Base-by-base conservation (phyloP, 2,329 filamentous ascomycete species). In the Xylariales sp. region DNA sequence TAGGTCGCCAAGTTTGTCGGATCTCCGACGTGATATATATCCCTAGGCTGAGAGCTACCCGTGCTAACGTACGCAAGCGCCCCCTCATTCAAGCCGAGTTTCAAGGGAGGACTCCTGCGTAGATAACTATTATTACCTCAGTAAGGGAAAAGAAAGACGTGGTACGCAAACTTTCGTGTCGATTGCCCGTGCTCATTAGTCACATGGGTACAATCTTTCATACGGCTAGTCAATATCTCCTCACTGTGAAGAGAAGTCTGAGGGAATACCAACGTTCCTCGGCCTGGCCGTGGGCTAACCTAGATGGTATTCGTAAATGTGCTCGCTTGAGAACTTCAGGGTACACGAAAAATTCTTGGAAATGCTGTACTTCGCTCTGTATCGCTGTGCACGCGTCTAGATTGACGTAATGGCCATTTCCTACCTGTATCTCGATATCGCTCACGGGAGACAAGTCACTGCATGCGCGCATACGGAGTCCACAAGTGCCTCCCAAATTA, bases 341-440 rank as follows among this genome's bases (percentile, higher is more conserved):
- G 16, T 62, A 41, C 62, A 65, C 49, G 23, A 32, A 41, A 56
- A 49, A 39, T 59, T 54, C 36, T 9, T 66, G 46, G 30, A 55
- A 59, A 54, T 58, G 53, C 28, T 49, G 36, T 52, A 45, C 49
- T 53, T 62, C 41, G 12, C n/a, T 49, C 18, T 43, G 50, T 52
- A 32, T 60, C 32, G n/a, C 12, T 54, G 30, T 48, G 39, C 56
- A 41, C 52, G 9, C 41, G 14, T 62, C 46, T 52, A 52, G 14
- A 36, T 55, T 61, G 41, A 48, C 55, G 36, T 65, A 41, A 55
- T 64, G 48, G 14, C 14, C 30, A 58, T 50, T 18, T 36, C 45
- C 56, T 45, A 23, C 36, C 39, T 32, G 53, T 34, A 58, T 63
- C 43, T 41, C 18, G 58, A 28, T 59, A 18, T n/a, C 28, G 34